Evolutionary conservation across 768 basidiomycete genomes (phyloP).

Genomic region (Pisolithus sp.): DNA sequence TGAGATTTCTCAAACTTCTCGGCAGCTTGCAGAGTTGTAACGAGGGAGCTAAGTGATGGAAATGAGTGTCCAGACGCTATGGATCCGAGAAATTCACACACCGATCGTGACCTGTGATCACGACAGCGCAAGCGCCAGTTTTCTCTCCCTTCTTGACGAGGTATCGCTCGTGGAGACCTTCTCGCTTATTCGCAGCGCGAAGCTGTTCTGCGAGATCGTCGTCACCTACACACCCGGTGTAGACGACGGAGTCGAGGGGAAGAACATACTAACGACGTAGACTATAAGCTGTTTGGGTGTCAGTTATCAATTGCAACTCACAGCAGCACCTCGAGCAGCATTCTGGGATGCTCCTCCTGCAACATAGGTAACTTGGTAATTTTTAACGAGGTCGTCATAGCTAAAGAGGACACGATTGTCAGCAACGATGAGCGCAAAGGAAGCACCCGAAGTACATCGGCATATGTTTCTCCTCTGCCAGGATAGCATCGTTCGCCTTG

Average conservation of each 20-base stretch:
- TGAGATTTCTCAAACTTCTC: conserved; percentile 85
- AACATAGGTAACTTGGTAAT: conserved; percentile 79
- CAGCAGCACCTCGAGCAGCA: conserved; percentile 92
- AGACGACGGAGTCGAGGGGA: conserved; percentile 83
- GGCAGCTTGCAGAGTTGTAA: conserved; percentile 84
- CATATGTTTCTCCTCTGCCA: conserved; percentile 83
- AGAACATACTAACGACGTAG: conserved; percentile 67
- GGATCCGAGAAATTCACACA: conserved; percentile 26
- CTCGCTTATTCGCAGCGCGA: conserved; percentile 82
- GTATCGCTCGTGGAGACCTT: conserved; percentile 85
- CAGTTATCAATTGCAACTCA: conserved; percentile 35
- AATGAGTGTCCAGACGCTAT: neutral
- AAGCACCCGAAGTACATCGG: conserved; percentile 55
- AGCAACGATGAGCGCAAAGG: neutral
- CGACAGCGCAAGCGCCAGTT: conserved; percentile 95
- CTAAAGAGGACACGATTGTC: conserved; percentile 33
- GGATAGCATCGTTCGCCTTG: conserved; percentile 92
- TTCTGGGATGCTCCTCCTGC: conserved; percentile 98
- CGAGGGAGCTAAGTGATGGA: conserved; percentile 60
- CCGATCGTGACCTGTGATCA: conserved; percentile 92
- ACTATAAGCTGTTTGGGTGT: conserved; percentile 4
- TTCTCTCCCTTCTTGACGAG: conserved; percentile 80
- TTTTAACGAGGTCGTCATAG: conserved; percentile 80
- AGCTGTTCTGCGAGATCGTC: conserved; percentile 90
- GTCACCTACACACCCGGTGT: conserved; percentile 89